A percentile compares a stretch with the other conserved stretches of the same genome.
These are phyloP conservation scores for Carpinus fangiana DNA, from an alignment of 306 rosid genomes.

Conservation along the genomic window DNA sequence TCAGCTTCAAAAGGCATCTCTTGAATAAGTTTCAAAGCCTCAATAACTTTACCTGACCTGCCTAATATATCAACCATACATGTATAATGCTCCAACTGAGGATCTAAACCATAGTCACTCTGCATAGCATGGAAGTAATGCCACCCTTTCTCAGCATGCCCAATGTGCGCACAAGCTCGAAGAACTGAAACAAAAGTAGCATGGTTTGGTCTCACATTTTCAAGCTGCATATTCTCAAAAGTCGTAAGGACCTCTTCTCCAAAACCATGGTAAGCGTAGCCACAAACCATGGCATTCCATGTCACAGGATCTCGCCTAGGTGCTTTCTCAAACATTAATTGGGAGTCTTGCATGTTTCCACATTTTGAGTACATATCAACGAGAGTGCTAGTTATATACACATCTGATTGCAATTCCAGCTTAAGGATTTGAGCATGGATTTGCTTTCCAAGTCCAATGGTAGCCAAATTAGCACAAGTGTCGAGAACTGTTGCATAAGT, in stretches of 20 bases:
- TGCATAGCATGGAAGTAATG: constrained; percentile 60
- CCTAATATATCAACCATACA: constrained; percentile 89
- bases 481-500: constrained; percentile 83
- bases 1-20: constrained; percentile 84
- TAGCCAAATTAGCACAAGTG: constrained; percentile 81
- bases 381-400: constrained; percentile 70
- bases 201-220: constrained; percentile 67
- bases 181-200: constrained; percentile 83
- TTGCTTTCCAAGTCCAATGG: constrained; percentile 83
- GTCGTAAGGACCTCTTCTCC: constrained; percentile 72
- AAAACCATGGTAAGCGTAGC: constrained; percentile 73
- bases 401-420: constrained; percentile 68
- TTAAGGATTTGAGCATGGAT: constrained; percentile 79
- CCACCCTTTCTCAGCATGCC: constrained; percentile 58
- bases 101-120: constrained; percentile 56
- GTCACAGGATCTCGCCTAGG: constrained; percentile 75
- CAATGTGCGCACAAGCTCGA: constrained; percentile 82
- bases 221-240: constrained; percentile 69
- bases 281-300: constrained; percentile 93
- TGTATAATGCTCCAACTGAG: constrained; percentile 83
- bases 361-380: constrained; percentile 93
- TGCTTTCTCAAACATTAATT: constrained; percentile 66
- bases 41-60: constrained; percentile 66
- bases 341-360: constrained; percentile 75
- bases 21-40: constrained; percentile 67